These are phyloP conservation scores for Solanum sejunctum DNA, from an alignment of 257 asterid genomes.

Conservation along the genomic window DNA sequence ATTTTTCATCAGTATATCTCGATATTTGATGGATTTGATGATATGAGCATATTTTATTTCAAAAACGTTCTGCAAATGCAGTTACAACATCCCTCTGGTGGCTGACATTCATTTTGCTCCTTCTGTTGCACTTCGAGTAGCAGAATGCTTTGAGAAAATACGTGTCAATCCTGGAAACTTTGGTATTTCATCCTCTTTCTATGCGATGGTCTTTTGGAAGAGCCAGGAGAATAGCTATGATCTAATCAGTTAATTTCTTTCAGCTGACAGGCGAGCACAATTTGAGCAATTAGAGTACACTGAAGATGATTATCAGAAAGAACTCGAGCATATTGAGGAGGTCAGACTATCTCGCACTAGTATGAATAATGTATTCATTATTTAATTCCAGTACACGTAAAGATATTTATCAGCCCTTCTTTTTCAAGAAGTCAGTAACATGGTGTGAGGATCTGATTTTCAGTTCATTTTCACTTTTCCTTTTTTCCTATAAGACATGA, in stretches of 20 bases:
- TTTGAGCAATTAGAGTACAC: conserved; percentile 87
- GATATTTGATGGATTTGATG: background rate
- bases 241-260: conserved; percentile 10
- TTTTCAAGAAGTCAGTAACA: background rate
- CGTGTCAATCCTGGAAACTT: conserved; percentile 99
- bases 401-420: background rate
- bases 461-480: background rate
- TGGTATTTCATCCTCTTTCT: conserved; percentile 34
- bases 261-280: conserved; percentile 99
- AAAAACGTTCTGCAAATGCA: conserved; percentile 18
- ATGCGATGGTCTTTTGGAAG: background rate
- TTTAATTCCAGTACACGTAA: background rate
- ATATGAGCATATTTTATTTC: conserved; percentile 3
- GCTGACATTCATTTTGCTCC: conserved; percentile 99
- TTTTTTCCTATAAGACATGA: background rate
- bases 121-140: conserved; percentile 84
- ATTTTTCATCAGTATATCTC: background rate
- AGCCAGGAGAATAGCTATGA: background rate
- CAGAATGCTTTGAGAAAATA: conserved; percentile 95
- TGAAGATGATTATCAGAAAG: conserved; percentile 94
- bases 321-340: conserved; percentile 96
- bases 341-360: conserved; percentile 13
- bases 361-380: background rate
- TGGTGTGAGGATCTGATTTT: background rate
- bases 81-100: conserved; percentile 86